These are phyloP conservation scores for Globisporangium middletonii DNA, from an alignment of 352 stramenopile genomes.

Conservation along the genomic window DNA sequence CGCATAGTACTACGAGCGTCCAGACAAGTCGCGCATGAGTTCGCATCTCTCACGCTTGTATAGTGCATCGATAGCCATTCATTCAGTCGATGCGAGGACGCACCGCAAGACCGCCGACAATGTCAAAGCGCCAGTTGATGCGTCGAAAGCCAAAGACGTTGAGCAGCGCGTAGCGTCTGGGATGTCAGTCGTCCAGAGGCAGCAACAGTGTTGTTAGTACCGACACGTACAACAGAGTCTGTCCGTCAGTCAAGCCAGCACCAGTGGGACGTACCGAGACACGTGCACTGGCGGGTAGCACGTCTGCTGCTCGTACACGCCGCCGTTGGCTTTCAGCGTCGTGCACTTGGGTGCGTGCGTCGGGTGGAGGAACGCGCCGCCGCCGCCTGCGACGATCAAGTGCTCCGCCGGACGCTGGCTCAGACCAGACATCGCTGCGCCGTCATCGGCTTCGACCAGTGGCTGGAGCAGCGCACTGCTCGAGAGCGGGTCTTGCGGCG, in stretches of 20 bases:
- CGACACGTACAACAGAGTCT: neutral
- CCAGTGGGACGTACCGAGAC: conserved; percentile 35
- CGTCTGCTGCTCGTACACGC: conserved; percentile 63
- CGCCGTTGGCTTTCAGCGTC: conserved; percentile 55
- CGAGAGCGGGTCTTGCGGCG: neutral
- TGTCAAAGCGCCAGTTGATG: conserved; percentile 92
- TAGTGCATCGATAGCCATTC: neutral
- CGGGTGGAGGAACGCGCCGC: conserved; percentile 86
- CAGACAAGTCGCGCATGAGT: neutral
- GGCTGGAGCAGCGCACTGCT: neutral
- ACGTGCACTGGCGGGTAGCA: conserved; percentile 83
- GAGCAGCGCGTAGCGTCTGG: conserved; percentile 72
- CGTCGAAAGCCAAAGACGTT: conserved; percentile 89
- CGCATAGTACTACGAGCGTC: conserved; percentile 74
- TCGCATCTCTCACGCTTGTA: too few species aligned
- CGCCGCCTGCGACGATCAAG: conserved; percentile 87
- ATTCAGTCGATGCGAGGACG: conserved; percentile 5
- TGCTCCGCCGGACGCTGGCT: conserved; percentile 28
- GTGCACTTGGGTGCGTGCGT: conserved; percentile 71
- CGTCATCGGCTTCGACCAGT: neutral
- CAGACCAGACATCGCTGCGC: neutral
- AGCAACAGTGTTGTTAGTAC: conserved; percentile 2
- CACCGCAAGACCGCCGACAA: conserved; percentile 83
- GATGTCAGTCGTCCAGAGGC: neutral
- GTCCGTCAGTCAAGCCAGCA: neutral